A percentile compares a stretch with the other conserved stretches of the same genome.
phyloP scores from a whole-genome alignment of 257 asterid genomes.

The Solanum piurae region DNA sequence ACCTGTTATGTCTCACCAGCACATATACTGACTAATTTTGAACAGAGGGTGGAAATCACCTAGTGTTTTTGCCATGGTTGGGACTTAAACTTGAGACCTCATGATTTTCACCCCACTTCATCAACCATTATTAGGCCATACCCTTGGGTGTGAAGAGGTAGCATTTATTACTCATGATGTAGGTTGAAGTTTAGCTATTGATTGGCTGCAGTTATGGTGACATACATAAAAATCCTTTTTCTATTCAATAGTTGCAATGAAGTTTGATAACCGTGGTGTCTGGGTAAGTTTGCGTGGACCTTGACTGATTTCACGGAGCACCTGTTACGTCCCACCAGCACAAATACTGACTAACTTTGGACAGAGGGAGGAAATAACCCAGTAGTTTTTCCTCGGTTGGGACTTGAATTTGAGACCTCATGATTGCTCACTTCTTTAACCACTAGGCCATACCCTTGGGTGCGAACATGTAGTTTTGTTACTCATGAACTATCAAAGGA shows the following conservation, averaged over 20 bases:
- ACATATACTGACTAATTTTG: neutral
- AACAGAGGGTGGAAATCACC: neutral
- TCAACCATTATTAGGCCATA: neutral
- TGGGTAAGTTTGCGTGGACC: neutral
- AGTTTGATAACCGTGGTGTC: neutral
- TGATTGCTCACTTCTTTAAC: neutral
- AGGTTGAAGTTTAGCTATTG: neutral
- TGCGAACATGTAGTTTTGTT: neutral
- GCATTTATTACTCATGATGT: neutral
- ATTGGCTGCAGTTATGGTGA: neutral
- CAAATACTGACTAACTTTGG: neutral
- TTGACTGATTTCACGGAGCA: neutral
- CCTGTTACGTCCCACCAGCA: neutral
- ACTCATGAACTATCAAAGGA: neutral
- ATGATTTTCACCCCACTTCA: neutral
- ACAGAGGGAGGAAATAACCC: neutral
- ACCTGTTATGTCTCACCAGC: neutral
- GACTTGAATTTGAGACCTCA: neutral
- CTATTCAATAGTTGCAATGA: neutral
- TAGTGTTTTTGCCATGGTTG: neutral
- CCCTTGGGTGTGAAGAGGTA: neutral
- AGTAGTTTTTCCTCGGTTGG: neutral
- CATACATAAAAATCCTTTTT: neutral
- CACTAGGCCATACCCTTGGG: neutral
- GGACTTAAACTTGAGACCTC: neutral